Evolutionary conservation across 768 basidiomycete genomes (phyloP).

Genomic region (Calocybe cyanea): DNA sequence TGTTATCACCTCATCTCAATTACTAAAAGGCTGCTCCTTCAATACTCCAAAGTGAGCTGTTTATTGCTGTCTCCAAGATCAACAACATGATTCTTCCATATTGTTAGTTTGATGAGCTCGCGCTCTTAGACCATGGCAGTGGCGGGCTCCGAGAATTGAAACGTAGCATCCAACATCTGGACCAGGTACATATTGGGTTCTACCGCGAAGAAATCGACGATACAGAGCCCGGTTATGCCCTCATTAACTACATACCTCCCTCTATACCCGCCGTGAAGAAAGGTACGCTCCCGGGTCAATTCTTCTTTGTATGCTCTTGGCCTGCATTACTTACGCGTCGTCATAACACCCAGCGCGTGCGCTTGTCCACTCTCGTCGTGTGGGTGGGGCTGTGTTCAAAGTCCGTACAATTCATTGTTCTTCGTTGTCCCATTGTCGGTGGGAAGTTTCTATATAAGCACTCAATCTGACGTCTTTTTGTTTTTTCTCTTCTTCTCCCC

Average conservation of each 20-base stretch:
- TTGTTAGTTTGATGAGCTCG: constrained; percentile 37
- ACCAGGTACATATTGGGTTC: constrained; percentile 41
- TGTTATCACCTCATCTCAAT: neutral
- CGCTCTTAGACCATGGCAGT: constrained; percentile 34
- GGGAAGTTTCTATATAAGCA: constrained; percentile 12
- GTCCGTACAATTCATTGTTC: constrained; percentile 27
- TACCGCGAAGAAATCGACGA: constrained; percentile 39
- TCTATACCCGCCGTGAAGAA: constrained; percentile 33
- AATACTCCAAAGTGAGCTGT: constrained; percentile 18
- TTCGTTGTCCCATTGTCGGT: constrained; percentile 11
- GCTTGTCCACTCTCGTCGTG: constrained; percentile 43
- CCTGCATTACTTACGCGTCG: constrained; percentile 8
- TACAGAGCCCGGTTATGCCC: constrained; percentile 31
- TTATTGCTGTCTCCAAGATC: constrained; percentile 9
- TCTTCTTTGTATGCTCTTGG: neutral
- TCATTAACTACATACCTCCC: constrained; percentile 45
- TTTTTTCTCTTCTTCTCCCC: constrained; percentile 18
- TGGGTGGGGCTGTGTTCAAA: constrained; percentile 44
- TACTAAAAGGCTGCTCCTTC: constrained; percentile 20
- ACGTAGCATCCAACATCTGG: constrained; percentile 33
- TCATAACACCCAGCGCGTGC: constrained; percentile 33
- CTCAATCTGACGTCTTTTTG: constrained; percentile 1
- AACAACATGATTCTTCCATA: constrained; percentile 6
- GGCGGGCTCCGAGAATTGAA: constrained; percentile 45
- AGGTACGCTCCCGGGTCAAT: constrained; percentile 23